phyloP scores from a whole-genome alignment of 1,284 basidiomycete species.

The Xerocomus nothofagi region DNA sequence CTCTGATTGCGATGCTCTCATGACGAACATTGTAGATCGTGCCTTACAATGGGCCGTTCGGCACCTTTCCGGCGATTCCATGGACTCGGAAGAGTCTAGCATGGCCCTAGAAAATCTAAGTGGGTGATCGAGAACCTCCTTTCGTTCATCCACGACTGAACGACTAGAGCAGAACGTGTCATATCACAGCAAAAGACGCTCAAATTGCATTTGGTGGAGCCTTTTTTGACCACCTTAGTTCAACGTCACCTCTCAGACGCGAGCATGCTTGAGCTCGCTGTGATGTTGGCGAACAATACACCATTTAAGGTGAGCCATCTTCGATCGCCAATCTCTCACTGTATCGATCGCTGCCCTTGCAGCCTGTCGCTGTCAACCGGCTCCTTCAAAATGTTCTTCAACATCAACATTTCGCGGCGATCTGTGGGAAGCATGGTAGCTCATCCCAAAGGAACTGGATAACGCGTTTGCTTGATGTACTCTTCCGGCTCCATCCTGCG shows the following conservation, averaged over 20 bases:
- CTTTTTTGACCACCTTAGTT: conserved; percentile 66
- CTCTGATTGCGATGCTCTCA: conserved; percentile 27
- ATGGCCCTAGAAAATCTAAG: conserved; percentile 39
- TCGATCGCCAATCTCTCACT: not conserved
- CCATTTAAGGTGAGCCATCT: conserved; percentile 58
- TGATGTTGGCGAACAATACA: conserved; percentile 42
- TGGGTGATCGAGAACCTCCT: conserved; percentile 27
- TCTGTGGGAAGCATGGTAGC: conserved; percentile 33
- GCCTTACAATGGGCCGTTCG: conserved; percentile 52
- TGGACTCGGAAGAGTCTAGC: conserved; percentile 19
- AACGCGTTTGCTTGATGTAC: conserved; percentile 53
- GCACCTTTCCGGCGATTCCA: conserved; percentile 36
- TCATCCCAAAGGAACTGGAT: conserved; percentile 44
- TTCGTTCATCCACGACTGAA: not conserved
- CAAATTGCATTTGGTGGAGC: conserved; percentile 70
- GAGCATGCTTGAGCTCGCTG: conserved; percentile 50
- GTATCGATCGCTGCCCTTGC: not conserved
- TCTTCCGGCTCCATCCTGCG: conserved; percentile 74
- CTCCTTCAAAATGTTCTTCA: conserved; percentile 63
- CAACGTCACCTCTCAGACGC: conserved; percentile 55
- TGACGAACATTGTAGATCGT: conserved; percentile 42
- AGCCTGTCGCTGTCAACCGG: conserved; percentile 66
- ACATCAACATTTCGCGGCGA: conserved; percentile 54
- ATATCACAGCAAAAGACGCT: conserved; percentile 35
- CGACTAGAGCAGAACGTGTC: conserved; percentile 30